Conservation (phyloP, 2,329 filamentous ascomycete genomes). For the Zasmidium cellare region DNA sequence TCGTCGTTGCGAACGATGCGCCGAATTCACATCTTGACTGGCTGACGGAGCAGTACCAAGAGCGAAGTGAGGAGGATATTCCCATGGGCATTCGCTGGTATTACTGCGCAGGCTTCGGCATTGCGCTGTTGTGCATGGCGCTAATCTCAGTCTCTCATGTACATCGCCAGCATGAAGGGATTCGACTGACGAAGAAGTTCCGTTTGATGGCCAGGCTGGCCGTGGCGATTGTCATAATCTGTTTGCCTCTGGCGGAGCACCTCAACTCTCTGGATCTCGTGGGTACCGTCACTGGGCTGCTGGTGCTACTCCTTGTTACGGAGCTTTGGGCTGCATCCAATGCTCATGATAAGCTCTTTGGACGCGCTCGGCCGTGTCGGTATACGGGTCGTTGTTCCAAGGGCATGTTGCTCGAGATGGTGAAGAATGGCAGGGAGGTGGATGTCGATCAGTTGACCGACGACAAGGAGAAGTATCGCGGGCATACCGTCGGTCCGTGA, state of each 20-base stretch:
- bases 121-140: conserved; percentile 56
- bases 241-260: conserved; percentile 50
- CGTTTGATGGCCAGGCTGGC: conserved; percentile 54
- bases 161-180: conserved; percentile 54
- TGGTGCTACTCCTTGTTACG: conserved; percentile 35
- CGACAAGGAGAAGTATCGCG: conserved; percentile 18
- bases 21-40: conserved; percentile 48
- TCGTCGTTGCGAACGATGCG: conserved; percentile 61
- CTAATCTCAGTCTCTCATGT: conserved; percentile 57
- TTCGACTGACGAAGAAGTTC: conserved; percentile 52
- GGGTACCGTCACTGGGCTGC: conserved; percentile 40
- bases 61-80: conserved; percentile 54
- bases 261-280: conserved; percentile 41
- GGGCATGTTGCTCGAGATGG: conserved; percentile 22
- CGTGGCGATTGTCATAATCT: conserved; percentile 55
- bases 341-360: conserved; percentile 18
- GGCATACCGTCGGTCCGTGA: conserved; percentile 18
- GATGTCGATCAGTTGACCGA: conserved; percentile 18
- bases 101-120: conserved; percentile 63
- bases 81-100: conserved; percentile 59
- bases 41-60: conserved; percentile 54
- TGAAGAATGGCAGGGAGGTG: conserved; percentile 19
- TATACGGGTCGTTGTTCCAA: conserved; percentile 44
- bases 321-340: conserved; percentile 36
- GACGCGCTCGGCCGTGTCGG: conserved; percentile 18